These are phyloP conservation scores for Raffaelea arxii DNA, from an alignment of 2,329 filamentous ascomycete genomes.

Conservation along the genomic window DNA sequence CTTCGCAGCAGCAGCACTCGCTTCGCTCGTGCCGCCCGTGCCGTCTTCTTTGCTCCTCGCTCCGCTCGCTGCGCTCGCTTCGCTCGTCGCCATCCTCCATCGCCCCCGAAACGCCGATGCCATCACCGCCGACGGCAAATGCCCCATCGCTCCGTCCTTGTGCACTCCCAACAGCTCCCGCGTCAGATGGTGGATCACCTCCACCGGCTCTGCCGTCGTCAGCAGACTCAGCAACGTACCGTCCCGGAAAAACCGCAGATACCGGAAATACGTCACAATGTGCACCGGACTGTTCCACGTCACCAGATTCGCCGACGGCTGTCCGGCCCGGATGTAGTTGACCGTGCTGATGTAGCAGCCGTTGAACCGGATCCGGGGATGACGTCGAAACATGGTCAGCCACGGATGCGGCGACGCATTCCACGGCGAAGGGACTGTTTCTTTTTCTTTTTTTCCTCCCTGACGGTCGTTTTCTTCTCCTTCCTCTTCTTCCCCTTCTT, in stretches of 20 bases:
- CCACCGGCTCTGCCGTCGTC: constrained; percentile 70
- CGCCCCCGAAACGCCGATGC: constrained; percentile 53
- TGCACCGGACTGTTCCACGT: constrained; percentile 79
- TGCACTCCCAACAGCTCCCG: constrained; percentile 53
- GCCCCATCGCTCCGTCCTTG: constrained; percentile 24
- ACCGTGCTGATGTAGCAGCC: constrained; percentile 95
- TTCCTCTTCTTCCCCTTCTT: not conserved
- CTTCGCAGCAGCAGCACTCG: not conserved
- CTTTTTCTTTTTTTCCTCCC: too few relatives aligned
- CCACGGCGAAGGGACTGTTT: too few relatives aligned
- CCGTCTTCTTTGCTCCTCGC: not conserved
- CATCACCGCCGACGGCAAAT: constrained; percentile 47
- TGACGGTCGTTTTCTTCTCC: not conserved
- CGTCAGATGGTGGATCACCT: constrained; percentile 77
- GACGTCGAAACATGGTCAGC: constrained; percentile 65
- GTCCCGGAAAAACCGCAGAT: constrained; percentile 89
- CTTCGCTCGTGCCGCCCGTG: not conserved
- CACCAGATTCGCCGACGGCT: constrained; percentile 56
- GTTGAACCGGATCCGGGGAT: constrained; percentile 85
- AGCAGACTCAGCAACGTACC: constrained; percentile 74
- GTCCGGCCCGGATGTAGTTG: constrained; percentile 83
- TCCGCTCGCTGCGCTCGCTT: constrained; percentile 11
- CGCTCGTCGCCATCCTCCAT: constrained; percentile 35
- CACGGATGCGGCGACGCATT: constrained; percentile 28
- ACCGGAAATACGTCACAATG: constrained; percentile 96